Percentiles rank a stretch among this genome's conserved stretches.
phyloP scores from a whole-genome alignment of 345 rosid species.

The Litchi chinensis region DNA sequence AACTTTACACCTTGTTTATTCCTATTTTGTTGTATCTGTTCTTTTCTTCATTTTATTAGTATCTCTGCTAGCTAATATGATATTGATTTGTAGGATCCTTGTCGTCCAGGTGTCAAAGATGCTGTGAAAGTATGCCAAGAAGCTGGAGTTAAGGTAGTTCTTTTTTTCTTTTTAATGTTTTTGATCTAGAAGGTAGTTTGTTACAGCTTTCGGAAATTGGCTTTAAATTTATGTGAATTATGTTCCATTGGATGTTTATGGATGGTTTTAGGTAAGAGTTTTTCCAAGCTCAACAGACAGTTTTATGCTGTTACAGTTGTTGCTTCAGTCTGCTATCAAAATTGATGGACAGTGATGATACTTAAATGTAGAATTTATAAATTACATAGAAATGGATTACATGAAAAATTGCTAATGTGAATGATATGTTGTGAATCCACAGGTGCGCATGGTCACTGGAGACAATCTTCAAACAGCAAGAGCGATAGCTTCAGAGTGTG shows the following conservation, averaged over 20 bases:
- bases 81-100: slow-evolving; percentile 79
- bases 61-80: slow-evolving; percentile 10
- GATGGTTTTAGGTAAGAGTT: not conserved
- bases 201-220: not conserved
- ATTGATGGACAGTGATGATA: not conserved
- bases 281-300: not conserved
- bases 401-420: slow-evolving; percentile 5
- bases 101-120: slow-evolving; percentile 83
- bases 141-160: slow-evolving; percentile 88
- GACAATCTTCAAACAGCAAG: slow-evolving; percentile 96
- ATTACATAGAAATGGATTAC: not conserved
- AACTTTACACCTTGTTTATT: not conserved
- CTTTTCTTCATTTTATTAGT: not conserved
- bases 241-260: not conserved
- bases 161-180: not conserved
- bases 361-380: not conserved
- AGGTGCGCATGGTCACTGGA: slow-evolving; percentile 99
- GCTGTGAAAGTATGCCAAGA: slow-evolving; percentile 77
- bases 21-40: not conserved
- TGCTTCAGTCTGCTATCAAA: not conserved
- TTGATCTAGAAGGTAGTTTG: slow-evolving; percentile 50
- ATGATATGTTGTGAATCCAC: slow-evolving; percentile 17
- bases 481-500: slow-evolving; percentile 96
- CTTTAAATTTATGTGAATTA: slow-evolving; percentile 12
- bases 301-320: not conserved